phyloP scores from a whole-genome alignment of 176 grass and related monocot genomes.

The Aegilops bicornis region DNA sequence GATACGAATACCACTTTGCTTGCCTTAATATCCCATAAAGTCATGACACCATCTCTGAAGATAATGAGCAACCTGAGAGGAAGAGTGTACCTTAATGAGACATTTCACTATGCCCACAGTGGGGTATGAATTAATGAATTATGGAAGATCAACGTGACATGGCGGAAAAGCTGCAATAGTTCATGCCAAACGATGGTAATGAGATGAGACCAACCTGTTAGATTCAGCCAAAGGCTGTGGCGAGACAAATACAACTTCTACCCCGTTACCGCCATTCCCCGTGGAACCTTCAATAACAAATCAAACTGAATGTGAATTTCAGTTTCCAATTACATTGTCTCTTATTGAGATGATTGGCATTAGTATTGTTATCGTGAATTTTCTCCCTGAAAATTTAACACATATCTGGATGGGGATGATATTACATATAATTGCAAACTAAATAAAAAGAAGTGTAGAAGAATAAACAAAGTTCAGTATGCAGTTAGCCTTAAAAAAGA shows the following conservation, averaged over 20 bases:
- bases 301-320: background rate
- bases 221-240: slow-evolving; percentile 73
- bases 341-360: background rate
- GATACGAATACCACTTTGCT: slow-evolving; percentile 64
- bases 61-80: slow-evolving; percentile 77
- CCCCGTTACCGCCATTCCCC: slow-evolving; percentile 32
- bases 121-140: background rate
- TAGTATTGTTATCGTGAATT: background rate
- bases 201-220: slow-evolving; percentile 52
- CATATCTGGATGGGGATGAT: background rate
- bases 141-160: background rate
- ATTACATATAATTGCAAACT: background rate
- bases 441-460: background rate
- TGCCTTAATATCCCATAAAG: slow-evolving; percentile 82
- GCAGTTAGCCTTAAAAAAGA: background rate
- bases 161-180: background rate
- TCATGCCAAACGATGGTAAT: background rate
- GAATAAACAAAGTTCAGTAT: background rate
- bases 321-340: background rate
- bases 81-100: slow-evolving; percentile 29
- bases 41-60: slow-evolving; percentile 83
- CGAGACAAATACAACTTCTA: slow-evolving; percentile 45
- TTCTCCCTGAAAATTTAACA: background rate
- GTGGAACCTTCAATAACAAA: slow-evolving; percentile 29
- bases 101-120: background rate